These are phyloP conservation scores for Liriodendron chinense DNA, from an alignment of 164 flowering plant genomes.

Conservation along the genomic window DNA sequence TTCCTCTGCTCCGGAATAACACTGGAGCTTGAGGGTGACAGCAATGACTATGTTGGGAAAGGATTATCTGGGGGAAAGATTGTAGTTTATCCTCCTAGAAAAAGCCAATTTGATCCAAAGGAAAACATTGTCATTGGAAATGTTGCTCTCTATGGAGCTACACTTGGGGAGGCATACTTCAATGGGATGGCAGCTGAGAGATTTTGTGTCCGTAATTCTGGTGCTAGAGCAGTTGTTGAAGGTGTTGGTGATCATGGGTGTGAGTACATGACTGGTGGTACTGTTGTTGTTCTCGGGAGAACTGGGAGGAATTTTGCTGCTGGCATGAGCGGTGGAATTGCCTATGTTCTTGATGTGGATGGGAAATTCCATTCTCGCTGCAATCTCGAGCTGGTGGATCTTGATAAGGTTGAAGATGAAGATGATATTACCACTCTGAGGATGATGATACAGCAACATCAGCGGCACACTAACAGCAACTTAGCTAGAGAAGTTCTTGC, in stretches of 20 bases:
- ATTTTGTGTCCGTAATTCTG: constrained; percentile 97
- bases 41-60: constrained; percentile 99
- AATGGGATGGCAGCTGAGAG: constrained; percentile 99
- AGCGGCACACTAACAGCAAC: constrained; percentile 83
- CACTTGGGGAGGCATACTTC: constrained; percentile 91
- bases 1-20: constrained; percentile 91
- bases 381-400: constrained; percentile 92
- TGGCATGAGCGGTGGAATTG: constrained; percentile 99
- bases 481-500: constrained; percentile 80
- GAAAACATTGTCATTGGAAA: constrained; percentile 97
- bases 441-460: constrained; percentile 98
- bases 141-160: constrained; percentile 99
- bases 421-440: constrained; percentile 76
- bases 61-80: constrained; percentile 98
- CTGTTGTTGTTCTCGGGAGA: constrained; percentile 88
- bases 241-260: constrained; percentile 99
- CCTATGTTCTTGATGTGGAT: constrained; percentile 90
- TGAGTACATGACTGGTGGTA: constrained; percentile 99
- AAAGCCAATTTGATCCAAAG: constrained; percentile 87
- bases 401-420: constrained; percentile 91
- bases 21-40: constrained; percentile 97
- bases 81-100: constrained; percentile 89
- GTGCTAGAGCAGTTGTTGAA: constrained; percentile 94
- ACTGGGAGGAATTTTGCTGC: constrained; percentile 99
- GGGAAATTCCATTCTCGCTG: constrained; percentile 66